Percentiles rank a stretch among this genome's conserved stretches.
phyloP scores from a whole-genome alignment of 208 protist genomes.

The Trypanosoma platydactyli region DNA sequence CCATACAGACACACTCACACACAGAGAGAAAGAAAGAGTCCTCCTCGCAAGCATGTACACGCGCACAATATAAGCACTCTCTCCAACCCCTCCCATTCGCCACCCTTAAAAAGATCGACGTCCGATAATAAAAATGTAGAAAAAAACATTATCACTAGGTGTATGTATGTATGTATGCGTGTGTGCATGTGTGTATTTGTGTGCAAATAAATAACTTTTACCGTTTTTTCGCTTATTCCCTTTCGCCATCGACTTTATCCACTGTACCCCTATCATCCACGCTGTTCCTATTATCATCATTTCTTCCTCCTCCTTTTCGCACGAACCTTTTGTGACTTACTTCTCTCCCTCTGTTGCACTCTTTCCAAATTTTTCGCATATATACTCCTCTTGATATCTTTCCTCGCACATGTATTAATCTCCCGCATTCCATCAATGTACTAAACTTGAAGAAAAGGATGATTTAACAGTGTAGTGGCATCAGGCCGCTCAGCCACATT shows the following conservation, averaged over 20 bases:
- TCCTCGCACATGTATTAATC: not conserved
- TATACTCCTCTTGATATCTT: not conserved
- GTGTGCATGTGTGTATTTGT: conserved; percentile 11
- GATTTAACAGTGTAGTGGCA: conserved; percentile 64
- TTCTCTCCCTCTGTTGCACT: not conserved
- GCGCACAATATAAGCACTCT: too few species aligned
- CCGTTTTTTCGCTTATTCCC: conserved; percentile 3
- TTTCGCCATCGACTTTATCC: not conserved
- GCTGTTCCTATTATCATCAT: not conserved
- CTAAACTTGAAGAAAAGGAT: conserved; percentile 73
- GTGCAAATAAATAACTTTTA: not conserved
- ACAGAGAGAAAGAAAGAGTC: too few species aligned
- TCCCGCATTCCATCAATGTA: not conserved
- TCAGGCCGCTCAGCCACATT: conserved; percentile 74
- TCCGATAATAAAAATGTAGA: too few species aligned
- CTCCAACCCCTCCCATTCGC: too few species aligned
- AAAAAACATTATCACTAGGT: not conserved
- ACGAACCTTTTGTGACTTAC: not conserved
- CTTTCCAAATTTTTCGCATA: not conserved
- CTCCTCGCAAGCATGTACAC: too few species aligned
- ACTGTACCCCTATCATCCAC: too few species aligned
- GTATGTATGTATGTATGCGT: conserved; percentile 12
- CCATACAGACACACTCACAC: too few species aligned
- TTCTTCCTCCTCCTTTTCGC: not conserved
- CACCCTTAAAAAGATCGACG: too few species aligned